Evolutionary conservation across 75 land plant genomes (phyloP).

Genomic region (Cupressus sempervirens): DNA sequence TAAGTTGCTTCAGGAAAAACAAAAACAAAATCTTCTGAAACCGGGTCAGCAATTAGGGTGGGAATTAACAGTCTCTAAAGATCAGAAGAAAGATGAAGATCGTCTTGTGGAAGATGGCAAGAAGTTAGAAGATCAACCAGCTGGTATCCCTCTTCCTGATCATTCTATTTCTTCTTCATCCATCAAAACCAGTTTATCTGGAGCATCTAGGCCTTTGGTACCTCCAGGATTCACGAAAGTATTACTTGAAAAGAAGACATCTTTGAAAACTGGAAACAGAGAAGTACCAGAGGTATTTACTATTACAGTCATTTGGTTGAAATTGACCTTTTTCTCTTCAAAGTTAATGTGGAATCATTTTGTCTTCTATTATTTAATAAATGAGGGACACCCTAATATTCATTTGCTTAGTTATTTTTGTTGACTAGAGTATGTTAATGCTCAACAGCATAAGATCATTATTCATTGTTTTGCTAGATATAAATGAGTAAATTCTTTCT

Average conservation of each 20-base stretch:
- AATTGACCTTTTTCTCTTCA: background rate
- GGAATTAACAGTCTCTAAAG: slow-evolving; percentile 17
- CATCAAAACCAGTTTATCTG: slow-evolving; percentile 11
- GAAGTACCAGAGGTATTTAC: background rate
- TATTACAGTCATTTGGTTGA: background rate
- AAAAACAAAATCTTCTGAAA: slow-evolving; percentile 23
- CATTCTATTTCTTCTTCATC: slow-evolving; percentile 12
- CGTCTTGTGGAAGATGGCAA: background rate
- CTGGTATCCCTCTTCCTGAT: slow-evolving; percentile 3
- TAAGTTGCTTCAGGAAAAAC: slow-evolving; percentile 57
- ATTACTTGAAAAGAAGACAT: slow-evolving; percentile 15
- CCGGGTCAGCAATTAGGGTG: slow-evolving; percentile 20
- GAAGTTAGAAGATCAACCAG: slow-evolving; percentile 16
- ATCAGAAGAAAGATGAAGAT: slow-evolving; percentile 23
- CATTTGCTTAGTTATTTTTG: background rate
- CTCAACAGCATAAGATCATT: background rate
- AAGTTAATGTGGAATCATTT: background rate
- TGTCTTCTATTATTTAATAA: background rate
- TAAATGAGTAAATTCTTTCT: background rate
- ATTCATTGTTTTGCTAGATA: background rate
- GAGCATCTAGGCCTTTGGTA: slow-evolving; percentile 52
- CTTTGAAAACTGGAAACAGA: background rate
- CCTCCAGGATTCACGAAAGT: slow-evolving; percentile 60
- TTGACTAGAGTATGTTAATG: background rate
- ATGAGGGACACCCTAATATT: background rate